Percentiles rank a stretch among this genome's conserved stretches.
Evolutionary conservation across 2,329 filamentous ascomycete genomes (phyloP).

Genomic region (Neonectria neomacrospora): DNA sequence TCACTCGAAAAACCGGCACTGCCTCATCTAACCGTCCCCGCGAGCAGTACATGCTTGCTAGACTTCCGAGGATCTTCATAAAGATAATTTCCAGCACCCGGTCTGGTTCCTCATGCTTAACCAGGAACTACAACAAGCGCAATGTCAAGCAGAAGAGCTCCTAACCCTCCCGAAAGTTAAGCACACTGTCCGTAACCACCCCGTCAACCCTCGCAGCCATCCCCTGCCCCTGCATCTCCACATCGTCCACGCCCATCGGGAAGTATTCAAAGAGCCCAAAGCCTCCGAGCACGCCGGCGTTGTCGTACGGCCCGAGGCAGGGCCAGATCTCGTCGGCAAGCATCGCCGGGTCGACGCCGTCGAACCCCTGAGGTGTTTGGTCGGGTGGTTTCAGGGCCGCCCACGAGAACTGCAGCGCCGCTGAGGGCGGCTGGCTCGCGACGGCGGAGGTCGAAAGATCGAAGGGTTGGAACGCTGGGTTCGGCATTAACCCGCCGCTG

Average conservation of each 20-base stretch:
- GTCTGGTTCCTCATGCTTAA: too few species aligned
- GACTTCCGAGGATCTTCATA: too few species aligned
- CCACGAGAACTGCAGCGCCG: constrained; percentile 3
- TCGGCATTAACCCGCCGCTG: not conserved
- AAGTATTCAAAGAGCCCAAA: constrained; percentile 19
- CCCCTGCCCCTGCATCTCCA: constrained; percentile 10
- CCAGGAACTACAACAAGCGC: too few species aligned
- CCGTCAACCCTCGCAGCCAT: constrained; percentile 13
- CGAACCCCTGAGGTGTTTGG: not conserved
- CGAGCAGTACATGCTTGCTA: too few species aligned
- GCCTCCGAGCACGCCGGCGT: constrained; percentile 9
- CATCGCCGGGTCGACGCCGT: constrained; percentile 11
- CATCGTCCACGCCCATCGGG: constrained; percentile 13
- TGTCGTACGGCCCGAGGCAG: constrained; percentile 11
- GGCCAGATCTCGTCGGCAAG: constrained; percentile 17
- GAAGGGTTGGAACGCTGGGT: not conserved
- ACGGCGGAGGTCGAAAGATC: not conserved
- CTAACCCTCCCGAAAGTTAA: constrained; percentile 24
- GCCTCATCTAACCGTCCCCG: too few species aligned
- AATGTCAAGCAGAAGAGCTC: too few species aligned
- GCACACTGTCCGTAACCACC: constrained; percentile 29
- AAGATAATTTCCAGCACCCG: too few species aligned
- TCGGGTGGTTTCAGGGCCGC: not conserved
- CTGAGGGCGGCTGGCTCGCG: not conserved
- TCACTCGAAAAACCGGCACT: too few species aligned